Evolutionary conservation across 2,329 filamentous ascomycete genomes (phyloP), one percentile per base, ranked within the genome.

Genomic region (Dothistroma septosporum): DNA sequence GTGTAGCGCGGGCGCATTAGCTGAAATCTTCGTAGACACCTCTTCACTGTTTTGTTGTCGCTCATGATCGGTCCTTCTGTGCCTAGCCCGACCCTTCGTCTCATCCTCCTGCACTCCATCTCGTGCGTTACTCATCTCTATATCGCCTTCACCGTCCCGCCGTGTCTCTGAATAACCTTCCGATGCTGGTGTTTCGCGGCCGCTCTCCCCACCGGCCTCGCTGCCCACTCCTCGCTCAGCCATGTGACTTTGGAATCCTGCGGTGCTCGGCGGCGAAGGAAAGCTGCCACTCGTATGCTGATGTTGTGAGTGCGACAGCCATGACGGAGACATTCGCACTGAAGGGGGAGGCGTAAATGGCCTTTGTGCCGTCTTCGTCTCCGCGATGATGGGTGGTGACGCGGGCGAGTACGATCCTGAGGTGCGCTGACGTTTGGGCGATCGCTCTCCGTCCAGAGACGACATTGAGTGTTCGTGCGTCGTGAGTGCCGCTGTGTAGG

Each of bases 11-110:
- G 61, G 62, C 53, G 60, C 53, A 16, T 31, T 48, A 16, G 35
- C 48, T 48, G 53, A 48, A 46, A 60, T 57, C 19, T 61, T 52
- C 21, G 54, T 59, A 21, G 55, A 55, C 24, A 56, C 32, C 24
- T 56, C 53, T 48, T 46, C 58, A 31, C 44, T 46, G 21, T 32
- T 53, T 57, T 44, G 62, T 74, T 77, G 73, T 76, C 78, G 76
- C 70, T 80, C 76, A 70, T 81, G 79, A 67, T 80, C 76, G 56
- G 77, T 77, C 60, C 71, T 73, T 72, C 75, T 76, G 73, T 78
- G 71, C 59, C 73, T 69, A 57, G 68, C 67, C 52, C 72, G 69
- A 54, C 52, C 56, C 60, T 58, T 62, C n/a, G 46, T 31, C 48
- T 55, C 58, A 53, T 69, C 69, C 53, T 44, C 55, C 31, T 60